Evolutionary conservation across 2,329 filamentous ascomycete genomes (phyloP).

Genomic region (Intubia oerlemansii): DNA sequence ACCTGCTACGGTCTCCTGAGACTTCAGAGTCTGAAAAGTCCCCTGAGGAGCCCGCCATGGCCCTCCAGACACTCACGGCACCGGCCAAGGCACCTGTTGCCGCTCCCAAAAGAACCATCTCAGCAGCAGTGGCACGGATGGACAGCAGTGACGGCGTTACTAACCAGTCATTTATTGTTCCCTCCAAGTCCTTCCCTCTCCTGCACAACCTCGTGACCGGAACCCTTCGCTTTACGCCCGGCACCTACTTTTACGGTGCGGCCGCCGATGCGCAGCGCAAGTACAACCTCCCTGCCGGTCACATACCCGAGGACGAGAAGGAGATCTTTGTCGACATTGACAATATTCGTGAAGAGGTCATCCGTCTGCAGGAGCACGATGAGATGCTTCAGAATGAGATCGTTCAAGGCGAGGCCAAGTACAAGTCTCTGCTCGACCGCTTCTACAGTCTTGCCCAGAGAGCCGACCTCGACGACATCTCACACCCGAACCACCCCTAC

Average conservation of each 20-base stretch:
- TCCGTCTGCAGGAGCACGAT: conserved; percentile 9
- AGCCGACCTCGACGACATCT: conserved; percentile 3
- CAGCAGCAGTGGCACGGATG: background rate
- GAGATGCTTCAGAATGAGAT: conserved; percentile 10
- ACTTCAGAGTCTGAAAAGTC: conserved; percentile 6
- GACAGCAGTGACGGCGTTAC: conserved; percentile 3
- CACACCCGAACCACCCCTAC: conserved; percentile 1
- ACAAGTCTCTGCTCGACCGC: conserved; percentile 6
- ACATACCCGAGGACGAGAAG: conserved; percentile 7
- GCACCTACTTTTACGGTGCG: conserved; percentile 5
- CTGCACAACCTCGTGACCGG: conserved; percentile 8
- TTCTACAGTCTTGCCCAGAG: conserved; percentile 6
- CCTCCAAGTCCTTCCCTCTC: conserved; percentile 8
- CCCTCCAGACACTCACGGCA: conserved; percentile 1
- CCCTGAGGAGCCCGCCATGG: conserved; percentile 3
- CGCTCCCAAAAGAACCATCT: background rate
- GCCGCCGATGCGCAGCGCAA: conserved; percentile 1
- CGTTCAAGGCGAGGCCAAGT: conserved; percentile 8
- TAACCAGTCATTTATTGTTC: conserved; percentile 8
- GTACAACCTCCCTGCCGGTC: conserved; percentile 5
- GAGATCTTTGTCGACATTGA: conserved; percentile 14
- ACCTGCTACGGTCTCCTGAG: conserved; percentile 6
- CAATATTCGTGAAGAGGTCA: conserved; percentile 13
- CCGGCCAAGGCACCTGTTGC: background rate
- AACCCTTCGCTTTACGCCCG: conserved; percentile 7